Evolutionary conservation across 108 stramenopile species (phyloP).

Genomic region (Cyclotella choctawhatcheeana): DNA sequence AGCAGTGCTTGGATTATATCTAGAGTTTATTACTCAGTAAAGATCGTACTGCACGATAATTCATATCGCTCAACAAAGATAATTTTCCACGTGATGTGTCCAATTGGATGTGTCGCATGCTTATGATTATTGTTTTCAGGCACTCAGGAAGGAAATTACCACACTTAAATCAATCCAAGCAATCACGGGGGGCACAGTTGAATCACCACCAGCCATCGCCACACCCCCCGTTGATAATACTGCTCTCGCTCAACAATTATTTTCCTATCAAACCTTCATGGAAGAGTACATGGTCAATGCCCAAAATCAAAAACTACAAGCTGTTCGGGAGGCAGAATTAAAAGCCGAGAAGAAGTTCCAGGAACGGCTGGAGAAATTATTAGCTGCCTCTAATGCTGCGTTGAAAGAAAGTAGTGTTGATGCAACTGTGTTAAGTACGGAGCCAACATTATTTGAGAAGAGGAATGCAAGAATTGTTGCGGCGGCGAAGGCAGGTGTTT

Average conservation of each 20-base stretch:
- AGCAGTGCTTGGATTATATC: conserved; percentile 10
- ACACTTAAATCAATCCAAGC: conserved; percentile 44
- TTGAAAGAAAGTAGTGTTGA: conserved; percentile 3
- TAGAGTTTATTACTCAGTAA: neutral
- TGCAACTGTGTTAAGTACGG: conserved; percentile 11
- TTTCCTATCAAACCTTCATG: conserved; percentile 78
- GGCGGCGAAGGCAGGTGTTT: conserved; percentile 43
- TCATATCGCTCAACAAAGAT: neutral
- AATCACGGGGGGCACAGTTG: conserved; percentile 12
- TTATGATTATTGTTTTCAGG: no score
- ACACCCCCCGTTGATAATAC: conserved; percentile 20
- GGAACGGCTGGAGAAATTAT: conserved; percentile 37
- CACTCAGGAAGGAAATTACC: conserved; percentile 60
- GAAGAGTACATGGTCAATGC: conserved; percentile 79
- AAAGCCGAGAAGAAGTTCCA: conserved; percentile 55
- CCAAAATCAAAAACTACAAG: conserved; percentile 56
- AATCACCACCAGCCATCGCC: conserved; percentile 26
- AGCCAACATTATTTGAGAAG: conserved; percentile 35
- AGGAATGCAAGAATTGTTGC: conserved; percentile 46
- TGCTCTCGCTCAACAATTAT: conserved; percentile 56
- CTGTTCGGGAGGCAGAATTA: conserved; percentile 57
- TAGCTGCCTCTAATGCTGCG: conserved; percentile 4
- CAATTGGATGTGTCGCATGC: no score
- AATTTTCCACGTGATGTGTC: neutral
- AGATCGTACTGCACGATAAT: no score